phyloP scores from a whole-genome alignment of 305 asterid species.

The Plantago lanceolata region DNA sequence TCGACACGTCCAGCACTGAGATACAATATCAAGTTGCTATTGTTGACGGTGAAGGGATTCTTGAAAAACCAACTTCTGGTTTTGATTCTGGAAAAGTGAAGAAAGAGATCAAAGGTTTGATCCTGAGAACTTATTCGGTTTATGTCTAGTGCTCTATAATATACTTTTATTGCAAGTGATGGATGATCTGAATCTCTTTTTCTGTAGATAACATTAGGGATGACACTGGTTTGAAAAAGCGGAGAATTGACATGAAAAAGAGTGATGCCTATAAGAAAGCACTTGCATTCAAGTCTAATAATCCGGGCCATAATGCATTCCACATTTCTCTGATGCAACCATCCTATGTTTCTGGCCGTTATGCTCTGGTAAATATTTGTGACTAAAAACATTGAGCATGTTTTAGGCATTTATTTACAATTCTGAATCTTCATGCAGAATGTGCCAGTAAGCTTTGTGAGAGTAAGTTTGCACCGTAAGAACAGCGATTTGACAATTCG shows the following conservation, averaged over 20 bases:
- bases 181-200: not conserved
- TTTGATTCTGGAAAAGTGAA: too few species aligned
- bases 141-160: too few species aligned
- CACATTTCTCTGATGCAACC: constrained; percentile 13
- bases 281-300: not conserved
- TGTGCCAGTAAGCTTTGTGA: constrained; percentile 6
- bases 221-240: not conserved
- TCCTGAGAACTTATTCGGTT: too few species aligned
- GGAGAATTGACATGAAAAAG: not conserved
- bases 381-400: not conserved
- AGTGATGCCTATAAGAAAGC: not conserved
- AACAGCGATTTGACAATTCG: not conserved
- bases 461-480: not conserved
- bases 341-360: not conserved
- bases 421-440: not conserved
- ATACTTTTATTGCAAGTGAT: not conserved
- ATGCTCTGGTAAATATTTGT: not conserved
- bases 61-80: too few species aligned
- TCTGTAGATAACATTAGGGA: not conserved
- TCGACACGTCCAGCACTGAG: constrained; percentile 27
- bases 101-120: not conserved
- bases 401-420: not conserved
- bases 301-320: not conserved
- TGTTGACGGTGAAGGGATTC: not conserved
- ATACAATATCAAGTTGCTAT: constrained; percentile 21